These are phyloP conservation scores for Ichthyophonus hoferi DNA, from an alignment of 208 protist genomes.

Conservation along the genomic window DNA sequence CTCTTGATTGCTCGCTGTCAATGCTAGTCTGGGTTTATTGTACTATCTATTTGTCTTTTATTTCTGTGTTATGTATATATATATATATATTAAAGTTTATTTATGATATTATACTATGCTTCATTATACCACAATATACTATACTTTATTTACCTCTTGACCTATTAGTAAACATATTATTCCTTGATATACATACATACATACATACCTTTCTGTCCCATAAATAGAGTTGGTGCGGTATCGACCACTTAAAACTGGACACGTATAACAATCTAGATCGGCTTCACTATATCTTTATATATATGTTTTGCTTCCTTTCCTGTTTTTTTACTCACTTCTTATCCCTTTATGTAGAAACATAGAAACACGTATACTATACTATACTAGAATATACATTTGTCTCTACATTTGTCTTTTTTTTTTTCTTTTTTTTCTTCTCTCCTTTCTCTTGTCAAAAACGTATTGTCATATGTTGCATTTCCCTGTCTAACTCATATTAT, in stretches of 20 bases:
- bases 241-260: background rate
- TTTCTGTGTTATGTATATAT: no score
- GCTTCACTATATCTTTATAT: background rate
- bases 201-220: background rate
- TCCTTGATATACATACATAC: background rate
- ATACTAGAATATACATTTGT: background rate
- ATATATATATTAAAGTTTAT: no score
- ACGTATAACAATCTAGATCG: background rate
- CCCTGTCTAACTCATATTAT: background rate
- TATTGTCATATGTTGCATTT: background rate
- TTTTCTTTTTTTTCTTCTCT: conserved; percentile 34
- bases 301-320: background rate
- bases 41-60: no score
- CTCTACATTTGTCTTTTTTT: background rate
- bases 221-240: no score
- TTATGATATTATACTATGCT: no score
- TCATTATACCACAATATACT: no score
- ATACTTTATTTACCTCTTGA: no score
- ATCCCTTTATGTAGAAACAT: background rate
- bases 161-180: no score
- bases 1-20: no score
- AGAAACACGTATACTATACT: background rate
- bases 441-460: background rate
- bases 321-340: background rate
- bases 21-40: no score